Conservation (phyloP, 1,284 basidiomycete species). For the Phellinidium pouzarii region DNA sequence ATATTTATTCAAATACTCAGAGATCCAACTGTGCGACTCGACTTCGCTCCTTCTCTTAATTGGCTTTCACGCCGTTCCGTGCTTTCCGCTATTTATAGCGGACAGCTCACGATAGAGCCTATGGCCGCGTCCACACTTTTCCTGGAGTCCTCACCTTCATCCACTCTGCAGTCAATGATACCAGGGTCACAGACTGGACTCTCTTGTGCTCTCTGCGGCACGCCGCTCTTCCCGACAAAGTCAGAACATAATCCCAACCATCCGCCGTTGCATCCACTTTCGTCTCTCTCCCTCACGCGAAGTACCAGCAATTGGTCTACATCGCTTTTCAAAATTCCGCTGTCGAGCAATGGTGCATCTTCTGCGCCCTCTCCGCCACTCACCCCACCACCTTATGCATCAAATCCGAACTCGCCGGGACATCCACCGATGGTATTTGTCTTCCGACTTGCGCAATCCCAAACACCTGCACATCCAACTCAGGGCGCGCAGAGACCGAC, state of each 20-base stretch:
- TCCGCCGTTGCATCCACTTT: slow-evolving; percentile 21
- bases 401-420: slow-evolving; percentile 20
- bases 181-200: slow-evolving; percentile 37
- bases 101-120: slow-evolving; percentile 88
- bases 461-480: slow-evolving; percentile 20
- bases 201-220: slow-evolving; percentile 73
- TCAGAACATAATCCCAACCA: slow-evolving; percentile 17
- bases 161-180: slow-evolving; percentile 33
- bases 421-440: slow-evolving; percentile 44
- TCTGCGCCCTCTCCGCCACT: slow-evolving; percentile 23
- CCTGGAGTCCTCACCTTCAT: slow-evolving; percentile 37
- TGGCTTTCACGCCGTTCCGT: slow-evolving; percentile 91
- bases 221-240: slow-evolving; percentile 35
- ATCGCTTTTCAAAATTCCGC: slow-evolving; percentile 49
- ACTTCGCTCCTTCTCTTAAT: slow-evolving; percentile 89
- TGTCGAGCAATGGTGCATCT: slow-evolving; percentile 29
- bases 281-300: slow-evolving; percentile 23
- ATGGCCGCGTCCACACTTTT: slow-evolving; percentile 50
- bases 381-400: slow-evolving; percentile 27
- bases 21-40: slow-evolving; percentile 88
- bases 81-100: slow-evolving; percentile 78
- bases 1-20: slow-evolving; percentile 33
- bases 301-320: slow-evolving; percentile 42
- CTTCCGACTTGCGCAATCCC: slow-evolving; percentile 44
- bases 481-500: slow-evolving; percentile 22